Conservation (phyloP, 495 filamentous ascomycete species). For the Aspergillus cristatus region DNA sequence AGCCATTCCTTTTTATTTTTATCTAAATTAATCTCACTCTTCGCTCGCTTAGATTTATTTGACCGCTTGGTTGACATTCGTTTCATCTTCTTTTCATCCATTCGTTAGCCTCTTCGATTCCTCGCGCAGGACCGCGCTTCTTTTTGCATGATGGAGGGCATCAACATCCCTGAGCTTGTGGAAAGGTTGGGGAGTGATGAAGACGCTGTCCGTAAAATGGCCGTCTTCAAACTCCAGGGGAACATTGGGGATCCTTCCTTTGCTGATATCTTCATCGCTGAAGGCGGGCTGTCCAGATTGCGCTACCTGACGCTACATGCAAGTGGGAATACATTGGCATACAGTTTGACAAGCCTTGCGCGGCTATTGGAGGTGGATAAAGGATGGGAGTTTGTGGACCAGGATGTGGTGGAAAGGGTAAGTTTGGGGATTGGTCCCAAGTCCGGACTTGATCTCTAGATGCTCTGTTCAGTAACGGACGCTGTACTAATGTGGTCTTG, state of each 20-base stretch:
- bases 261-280: conserved; percentile 88
- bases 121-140: too few species aligned
- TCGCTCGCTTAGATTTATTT: too few species aligned
- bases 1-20: too few species aligned
- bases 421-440: conserved; percentile 6
- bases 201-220: conserved; percentile 97
- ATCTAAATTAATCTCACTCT: too few species aligned
- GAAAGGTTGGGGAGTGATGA: conserved; percentile 61
- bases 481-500: neutral
- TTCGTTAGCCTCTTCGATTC: too few species aligned
- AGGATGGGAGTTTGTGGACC: conserved; percentile 79
- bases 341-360: conserved; percentile 80
- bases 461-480: neutral
- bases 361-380: conserved; percentile 89
- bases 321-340: conserved; percentile 89
- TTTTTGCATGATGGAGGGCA: conserved; percentile 38
- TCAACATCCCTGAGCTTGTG: conserved; percentile 58
- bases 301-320: conserved; percentile 73
- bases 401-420: conserved; percentile 61
- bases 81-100: too few species aligned
- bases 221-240: conserved; percentile 91
- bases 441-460: neutral
- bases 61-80: too few species aligned
- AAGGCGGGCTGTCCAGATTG: conserved; percentile 74
- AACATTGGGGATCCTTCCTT: conserved; percentile 94